Evolutionary conservation across 768 basidiomycete species (phyloP), one percentile per base, ranked within the genome.

Genomic region (Megacollybia marginata): DNA sequence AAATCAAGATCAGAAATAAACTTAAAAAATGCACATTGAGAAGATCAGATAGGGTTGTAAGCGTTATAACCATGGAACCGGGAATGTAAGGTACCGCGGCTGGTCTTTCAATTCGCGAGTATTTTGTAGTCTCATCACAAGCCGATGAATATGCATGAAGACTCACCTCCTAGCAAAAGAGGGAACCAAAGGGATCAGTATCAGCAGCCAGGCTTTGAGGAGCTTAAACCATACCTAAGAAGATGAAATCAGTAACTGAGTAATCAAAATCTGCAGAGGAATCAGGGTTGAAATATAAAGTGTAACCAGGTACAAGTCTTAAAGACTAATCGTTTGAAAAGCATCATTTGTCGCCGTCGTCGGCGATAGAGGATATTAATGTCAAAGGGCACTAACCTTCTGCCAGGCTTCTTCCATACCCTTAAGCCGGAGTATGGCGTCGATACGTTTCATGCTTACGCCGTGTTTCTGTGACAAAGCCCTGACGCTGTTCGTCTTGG

Each of bases 291-390:
- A n/a, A 62, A 59, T 65, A 58, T 50, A 49, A 58, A 56, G 61
- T 80, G 70, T 80, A 88, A 89, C 85, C 88, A 88, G 78, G 68
- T 64, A 54, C 54, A 54, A 59, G 84, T 90, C 90, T 90, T 84
- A 66, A 91, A 91, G 89, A 94, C 90, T 93, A 94, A 94, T 93
- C 92, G 85, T 76, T 67, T 66, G 69, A 78, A 75, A 84, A 82
- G 76, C 69, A 68, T 62, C 23, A 28, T 28, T 28, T 28, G 6
- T 28, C 6, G 23, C 23, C 23, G 23, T 28, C 23, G 23, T 2
- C 23, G 23, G 23, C 23, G 23, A 28, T 6, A 28, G 59, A 28
- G 53, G 54, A 55, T 45, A 23, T 42, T n/a, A 38, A 55, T 33
- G 46, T 44, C 51, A 55, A 50, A 35, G 9, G 46, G 52, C 34